Evolutionary conservation across 176 grass and related monocot genomes (phyloP).

Genomic region (Paspalum notatum): DNA sequence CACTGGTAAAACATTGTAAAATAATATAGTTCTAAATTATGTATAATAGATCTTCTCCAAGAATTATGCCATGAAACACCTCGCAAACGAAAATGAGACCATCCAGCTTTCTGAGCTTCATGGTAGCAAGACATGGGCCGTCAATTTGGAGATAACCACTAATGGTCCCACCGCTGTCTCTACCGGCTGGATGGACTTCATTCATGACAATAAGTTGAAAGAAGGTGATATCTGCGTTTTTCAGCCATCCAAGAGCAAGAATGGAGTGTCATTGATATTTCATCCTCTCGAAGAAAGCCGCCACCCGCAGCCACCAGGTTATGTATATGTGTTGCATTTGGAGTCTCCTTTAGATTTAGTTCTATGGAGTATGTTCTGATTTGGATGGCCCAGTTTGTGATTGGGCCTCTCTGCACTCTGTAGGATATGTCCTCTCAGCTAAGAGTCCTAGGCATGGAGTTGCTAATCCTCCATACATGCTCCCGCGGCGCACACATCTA

Average conservation of each 20-base stretch:
- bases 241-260: constrained; percentile 23
- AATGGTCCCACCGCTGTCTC: background rate
- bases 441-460: constrained; percentile 11
- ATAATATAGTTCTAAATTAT: background rate
- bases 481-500: background rate
- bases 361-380: background rate
- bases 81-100: background rate
- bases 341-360: background rate
- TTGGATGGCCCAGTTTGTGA: constrained; percentile 1
- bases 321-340: background rate
- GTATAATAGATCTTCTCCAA: constrained; percentile 12
- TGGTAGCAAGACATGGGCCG: constrained; percentile 19
- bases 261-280: constrained; percentile 7
- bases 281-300: constrained; percentile 16
- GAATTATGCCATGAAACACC: constrained; percentile 33
- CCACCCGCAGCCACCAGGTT: background rate
- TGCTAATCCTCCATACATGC: background rate
- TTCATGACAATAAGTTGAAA: constrained; percentile 19
- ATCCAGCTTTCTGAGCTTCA: background rate
- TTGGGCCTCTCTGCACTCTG: constrained; percentile 13
- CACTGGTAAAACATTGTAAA: background rate
- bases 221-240: constrained; percentile 43
- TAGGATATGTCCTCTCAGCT: constrained; percentile 22
- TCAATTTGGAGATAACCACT: background rate
- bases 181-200: constrained; percentile 43